phyloP scores from a whole-genome alignment of 352 stramenopile genomes.

The Thalassiosira livingstoniorum region DNA sequence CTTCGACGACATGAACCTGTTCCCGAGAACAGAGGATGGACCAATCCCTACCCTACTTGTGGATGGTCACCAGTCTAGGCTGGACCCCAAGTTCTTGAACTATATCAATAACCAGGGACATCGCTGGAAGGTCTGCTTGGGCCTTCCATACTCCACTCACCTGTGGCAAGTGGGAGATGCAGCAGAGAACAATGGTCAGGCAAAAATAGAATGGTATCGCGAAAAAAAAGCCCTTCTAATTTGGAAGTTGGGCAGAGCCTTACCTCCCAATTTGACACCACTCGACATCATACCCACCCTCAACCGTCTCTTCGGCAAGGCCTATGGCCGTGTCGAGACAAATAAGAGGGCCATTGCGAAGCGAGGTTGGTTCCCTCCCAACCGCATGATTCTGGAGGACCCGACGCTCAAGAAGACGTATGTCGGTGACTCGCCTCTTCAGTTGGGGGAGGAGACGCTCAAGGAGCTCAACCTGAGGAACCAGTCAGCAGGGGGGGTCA shows the following conservation, averaged over 20 bases:
- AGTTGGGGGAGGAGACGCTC: neutral
- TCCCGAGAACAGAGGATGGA: neutral
- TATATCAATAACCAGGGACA: conserved; percentile 24
- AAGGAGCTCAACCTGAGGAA: neutral
- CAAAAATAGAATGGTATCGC: conserved; percentile 25
- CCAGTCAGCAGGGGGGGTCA: neutral
- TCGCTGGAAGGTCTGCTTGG: neutral
- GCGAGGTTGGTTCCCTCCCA: neutral
- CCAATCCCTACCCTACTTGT: neutral
- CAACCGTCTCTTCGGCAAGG: neutral
- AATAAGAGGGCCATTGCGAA: neutral
- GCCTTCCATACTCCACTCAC: conserved; percentile 19
- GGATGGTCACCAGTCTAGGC: neutral
- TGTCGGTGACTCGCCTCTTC: no score
- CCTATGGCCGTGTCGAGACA: neutral
- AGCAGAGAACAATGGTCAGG: conserved; percentile 29
- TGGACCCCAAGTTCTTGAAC: neutral
- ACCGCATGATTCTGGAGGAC: neutral
- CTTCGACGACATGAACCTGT: neutral
- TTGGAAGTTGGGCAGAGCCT: neutral
- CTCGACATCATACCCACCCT: neutral
- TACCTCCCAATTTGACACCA: neutral
- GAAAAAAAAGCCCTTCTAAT: neutral
- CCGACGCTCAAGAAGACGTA: neutral
- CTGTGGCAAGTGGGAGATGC: conserved; percentile 38